Evolutionary conservation across 352 stramenopile species (phyloP), one percentile per base, ranked within the genome.

Genomic region (Pythium aquatile): DNA sequence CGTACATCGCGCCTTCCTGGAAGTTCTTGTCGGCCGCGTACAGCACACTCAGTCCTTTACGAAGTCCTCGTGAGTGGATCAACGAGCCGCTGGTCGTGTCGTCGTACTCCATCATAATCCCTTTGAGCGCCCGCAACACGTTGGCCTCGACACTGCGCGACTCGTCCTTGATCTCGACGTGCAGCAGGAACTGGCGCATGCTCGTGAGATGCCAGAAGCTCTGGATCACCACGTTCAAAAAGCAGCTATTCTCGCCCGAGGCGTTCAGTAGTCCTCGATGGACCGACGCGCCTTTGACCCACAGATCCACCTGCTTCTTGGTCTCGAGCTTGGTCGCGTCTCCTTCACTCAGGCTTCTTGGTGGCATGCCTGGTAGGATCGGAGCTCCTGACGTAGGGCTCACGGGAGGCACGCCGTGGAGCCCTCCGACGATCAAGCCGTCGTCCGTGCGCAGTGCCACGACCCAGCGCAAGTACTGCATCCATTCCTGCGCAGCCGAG

Each of bases 141-240:
- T 93, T 93, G 1, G 83, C 76, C 58, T 90, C 85, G 14, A 92
- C 83, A 0, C 74, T 76, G 28, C 75, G 68, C 17, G 79, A 86
- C 30, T 79, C 79, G 37, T 93, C 84, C 60, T 93, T 94, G 58
- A 94, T 90, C 66, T 90, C 83, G n/a, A 93, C 83, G 71, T 94
- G 78, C 46, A 92, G 77, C 26, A 94, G 73, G 61, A 91, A 91
- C 33, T 91, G 85, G 9, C 88, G 83, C 76, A 97, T 93, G 20
- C 83, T 90, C 24, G 84, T 89, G 62, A 97, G 81, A 64, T 96
- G 87, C 88, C 88, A 97, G 64, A 97, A 94, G 72, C 86, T 96
- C 72, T 97, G 88, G 61, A 97, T 93, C 33, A 97, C 76, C 4
- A 97, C 88, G 60, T 97, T 96, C 66, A 97, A 72, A 61, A 96